A percentile compares a stretch with the other conserved stretches of the same genome.
Conservation (phyloP, 352 stramenopile genomes). For the Hyaloperonospora brassicae region DNA sequence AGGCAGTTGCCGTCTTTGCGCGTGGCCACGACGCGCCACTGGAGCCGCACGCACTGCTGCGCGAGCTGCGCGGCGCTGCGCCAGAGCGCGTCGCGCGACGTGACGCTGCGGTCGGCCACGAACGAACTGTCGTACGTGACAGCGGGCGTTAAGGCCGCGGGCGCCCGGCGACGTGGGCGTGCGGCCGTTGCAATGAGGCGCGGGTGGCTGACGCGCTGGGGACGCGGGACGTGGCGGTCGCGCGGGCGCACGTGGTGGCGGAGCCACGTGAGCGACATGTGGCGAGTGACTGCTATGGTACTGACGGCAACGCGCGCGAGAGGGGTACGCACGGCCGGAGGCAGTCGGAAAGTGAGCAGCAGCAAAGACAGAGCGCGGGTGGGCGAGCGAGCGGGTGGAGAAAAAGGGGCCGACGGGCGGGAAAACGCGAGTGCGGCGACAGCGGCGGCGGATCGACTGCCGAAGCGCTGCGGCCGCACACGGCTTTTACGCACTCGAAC, state of each 20-base stretch:
- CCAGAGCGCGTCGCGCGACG: conserved; percentile 30
- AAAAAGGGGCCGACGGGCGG: too few species aligned
- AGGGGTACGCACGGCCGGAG: too few species aligned
- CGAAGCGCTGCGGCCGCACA: too few species aligned
- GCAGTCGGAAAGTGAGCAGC: too few species aligned
- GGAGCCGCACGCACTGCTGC: conserved; percentile 32
- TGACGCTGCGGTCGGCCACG: conserved; percentile 25
- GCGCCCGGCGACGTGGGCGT: conserved; percentile 18
- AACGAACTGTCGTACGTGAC: conserved; percentile 30
- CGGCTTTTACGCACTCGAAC: too few species aligned
- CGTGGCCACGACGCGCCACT: conserved; percentile 32
- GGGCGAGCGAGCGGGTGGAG: too few species aligned
- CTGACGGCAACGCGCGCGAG: too few species aligned
- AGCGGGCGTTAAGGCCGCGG: conserved; percentile 16
- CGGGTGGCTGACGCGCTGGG: conserved; percentile 18
- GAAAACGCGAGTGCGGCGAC: too few species aligned
- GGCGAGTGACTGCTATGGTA: conserved; percentile 1
- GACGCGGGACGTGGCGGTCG: conserved; percentile 13
- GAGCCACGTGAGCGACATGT: conserved; percentile 33
- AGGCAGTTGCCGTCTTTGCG: conserved; percentile 51
- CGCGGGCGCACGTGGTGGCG: conserved; percentile 25
- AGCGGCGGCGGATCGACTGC: too few species aligned
- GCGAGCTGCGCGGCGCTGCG: conserved; percentile 36
- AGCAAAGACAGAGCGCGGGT: too few species aligned
- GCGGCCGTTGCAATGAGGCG: conserved; percentile 17